These are phyloP conservation scores for Fusarium brevicatenulatum DNA, from an alignment of 2,329 filamentous ascomycete species.

Conservation along the genomic window DNA sequence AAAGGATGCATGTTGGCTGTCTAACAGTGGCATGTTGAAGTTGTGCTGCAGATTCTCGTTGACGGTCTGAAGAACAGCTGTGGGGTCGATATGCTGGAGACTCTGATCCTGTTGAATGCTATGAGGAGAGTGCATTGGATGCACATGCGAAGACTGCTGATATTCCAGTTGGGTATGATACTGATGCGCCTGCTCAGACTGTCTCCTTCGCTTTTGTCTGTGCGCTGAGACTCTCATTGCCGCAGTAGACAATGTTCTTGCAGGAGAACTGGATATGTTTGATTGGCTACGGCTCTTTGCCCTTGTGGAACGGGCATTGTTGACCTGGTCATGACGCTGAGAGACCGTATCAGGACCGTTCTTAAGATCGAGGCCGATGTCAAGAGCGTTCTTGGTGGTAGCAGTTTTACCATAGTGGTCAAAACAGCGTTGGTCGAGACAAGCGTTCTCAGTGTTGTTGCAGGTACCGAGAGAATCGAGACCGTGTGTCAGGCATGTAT, in stretches of 20 bases:
- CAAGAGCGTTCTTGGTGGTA: conserved; percentile 19
- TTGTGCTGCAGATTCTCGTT: conserved; percentile 32
- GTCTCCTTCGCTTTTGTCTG: conserved; percentile 34
- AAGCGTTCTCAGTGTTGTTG: conserved; percentile 48
- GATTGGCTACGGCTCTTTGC: conserved; percentile 25
- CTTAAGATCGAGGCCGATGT: conserved; percentile 34
- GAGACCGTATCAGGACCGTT: background rate
- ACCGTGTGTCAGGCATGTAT: conserved; percentile 39
- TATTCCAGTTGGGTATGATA: conserved; percentile 21
- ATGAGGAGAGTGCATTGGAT: conserved; percentile 29
- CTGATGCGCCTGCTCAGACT: conserved; percentile 18
- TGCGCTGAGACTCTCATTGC: conserved; percentile 24
- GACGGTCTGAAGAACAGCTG: conserved; percentile 37
- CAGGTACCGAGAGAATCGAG: conserved; percentile 44
- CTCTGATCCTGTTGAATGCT: conserved; percentile 21
- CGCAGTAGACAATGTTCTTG: conserved; percentile 13
- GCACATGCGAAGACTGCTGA: conserved; percentile 24
- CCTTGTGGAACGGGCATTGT: conserved; percentile 10
- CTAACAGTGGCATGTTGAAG: conserved; percentile 23
- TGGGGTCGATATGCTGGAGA: conserved; percentile 35
- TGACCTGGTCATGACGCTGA: conserved; percentile 5
- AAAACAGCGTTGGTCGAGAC: conserved; percentile 46
- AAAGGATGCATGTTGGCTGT: conserved; percentile 22
- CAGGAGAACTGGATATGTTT: conserved; percentile 15
- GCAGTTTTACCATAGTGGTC: conserved; percentile 38